Base-by-base conservation (phyloP, 306 rosid genomes). In the Medicago ruthenica region DNA sequence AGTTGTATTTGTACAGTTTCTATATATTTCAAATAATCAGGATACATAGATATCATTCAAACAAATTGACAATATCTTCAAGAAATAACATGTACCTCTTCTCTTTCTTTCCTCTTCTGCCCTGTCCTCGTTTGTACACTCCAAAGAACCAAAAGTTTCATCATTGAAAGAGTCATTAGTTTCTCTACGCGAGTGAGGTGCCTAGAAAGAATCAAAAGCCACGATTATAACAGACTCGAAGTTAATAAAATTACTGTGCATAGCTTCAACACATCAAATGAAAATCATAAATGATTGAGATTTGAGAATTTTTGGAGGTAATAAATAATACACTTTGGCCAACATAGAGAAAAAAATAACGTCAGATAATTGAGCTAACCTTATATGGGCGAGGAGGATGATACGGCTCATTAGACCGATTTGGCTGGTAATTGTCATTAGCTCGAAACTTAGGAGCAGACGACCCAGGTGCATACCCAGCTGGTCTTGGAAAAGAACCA, bases 341-440 rank as follows among this genome's bases (percentile, higher is more conserved):
- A 58, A 50, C 58, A 79, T 68, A 67, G 57, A 69, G 60, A 66
- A 42, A 62, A 31, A 75, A 71, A 62, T 42, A 75, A 63, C 41
- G 53, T 64, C 18, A 65, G 22, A n/a, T 45, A 47, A 68, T 22
- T 68, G 57, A 67, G 57, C 77, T 64, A 67, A 90, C 99, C 93
- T 92, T 95, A 74, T 95, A 95, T 37, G 97, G 97, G 14, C 96
- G 96, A 18, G 99, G 97, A 74, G 92, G 97, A 16, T 92, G 99
- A 80, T 92, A 95, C 10, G 99, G 99, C 64, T 92, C 99, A 31
- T 74, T 92, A 75, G 89, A 87, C 83, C 77, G 85, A 85, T 69
- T 88, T 44, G 78, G 88, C 82, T 83, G 93, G 82, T 83, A 34
- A 7, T 59, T 85, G 65, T 84, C 97, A 71, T 86, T 89, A 60